These are phyloP conservation scores for Trichoderma gracile DNA, from an alignment of 2,329 filamentous ascomycete genomes.

Conservation along the genomic window DNA sequence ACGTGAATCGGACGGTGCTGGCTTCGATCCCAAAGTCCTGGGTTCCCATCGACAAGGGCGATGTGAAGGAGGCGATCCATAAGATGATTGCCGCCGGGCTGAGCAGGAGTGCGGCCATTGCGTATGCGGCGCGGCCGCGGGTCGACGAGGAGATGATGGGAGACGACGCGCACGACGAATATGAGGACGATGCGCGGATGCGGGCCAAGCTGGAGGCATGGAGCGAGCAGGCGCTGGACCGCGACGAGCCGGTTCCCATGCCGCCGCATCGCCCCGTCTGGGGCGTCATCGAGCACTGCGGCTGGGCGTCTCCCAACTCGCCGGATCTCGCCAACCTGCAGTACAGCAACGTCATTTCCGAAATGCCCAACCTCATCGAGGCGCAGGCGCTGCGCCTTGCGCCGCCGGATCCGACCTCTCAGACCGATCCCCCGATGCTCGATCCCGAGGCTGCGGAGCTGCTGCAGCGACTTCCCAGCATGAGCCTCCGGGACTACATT, in stretches of 20 bases:
- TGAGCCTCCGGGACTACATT: constrained; percentile 80
- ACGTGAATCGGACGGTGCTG: constrained; percentile 78
- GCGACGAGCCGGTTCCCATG: constrained; percentile 50
- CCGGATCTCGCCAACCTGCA: constrained; percentile 77
- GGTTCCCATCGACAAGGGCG: constrained; percentile 82
- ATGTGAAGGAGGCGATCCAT: constrained; percentile 73
- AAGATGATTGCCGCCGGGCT: constrained; percentile 73
- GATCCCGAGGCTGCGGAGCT: constrained; percentile 69
- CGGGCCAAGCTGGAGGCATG: background rate
- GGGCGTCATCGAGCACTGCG: constrained; percentile 82
- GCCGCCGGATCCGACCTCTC: constrained; percentile 52
- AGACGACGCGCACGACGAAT: constrained; percentile 4
- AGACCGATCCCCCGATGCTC: constrained; percentile 48
- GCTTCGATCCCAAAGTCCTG: constrained; percentile 82
- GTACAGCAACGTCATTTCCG: constrained; percentile 76
- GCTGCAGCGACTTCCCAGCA: constrained; percentile 67
- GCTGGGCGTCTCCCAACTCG: constrained; percentile 81
- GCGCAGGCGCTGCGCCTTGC: constrained; percentile 88
- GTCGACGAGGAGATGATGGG: constrained; percentile 29
- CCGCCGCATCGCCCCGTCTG: constrained; percentile 60
- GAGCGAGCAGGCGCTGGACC: constrained; percentile 34
- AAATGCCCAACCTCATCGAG: constrained; percentile 88
- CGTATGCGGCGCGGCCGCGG: constrained; percentile 60
- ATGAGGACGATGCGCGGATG: constrained; percentile 28
- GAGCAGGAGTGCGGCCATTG: constrained; percentile 74